A percentile compares a stretch with the other conserved stretches of the same genome.
phyloP scores from a whole-genome alignment of 331 rosid species.

The Stylosanthes scabra region DNA sequence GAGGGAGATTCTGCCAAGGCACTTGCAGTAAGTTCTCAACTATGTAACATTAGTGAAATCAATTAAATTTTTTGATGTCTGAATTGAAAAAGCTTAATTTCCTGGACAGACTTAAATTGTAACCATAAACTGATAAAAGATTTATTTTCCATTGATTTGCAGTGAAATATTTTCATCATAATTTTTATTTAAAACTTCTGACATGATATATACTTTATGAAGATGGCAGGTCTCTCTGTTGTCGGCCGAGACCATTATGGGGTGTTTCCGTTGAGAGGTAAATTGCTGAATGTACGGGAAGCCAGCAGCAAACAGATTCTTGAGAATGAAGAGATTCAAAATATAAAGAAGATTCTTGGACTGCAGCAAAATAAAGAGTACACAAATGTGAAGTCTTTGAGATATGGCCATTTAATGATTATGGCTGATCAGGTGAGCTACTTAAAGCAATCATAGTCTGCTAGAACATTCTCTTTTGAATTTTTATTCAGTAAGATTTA shows the following conservation, averaged over 20 bases:
- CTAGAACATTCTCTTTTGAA: neutral
- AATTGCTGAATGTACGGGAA: constrained; percentile 94
- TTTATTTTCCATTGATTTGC: neutral
- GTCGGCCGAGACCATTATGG: constrained; percentile 96
- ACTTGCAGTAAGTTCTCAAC: constrained; percentile 75
- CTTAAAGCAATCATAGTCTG: neutral
- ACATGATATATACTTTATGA: constrained; percentile 23
- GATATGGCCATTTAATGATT: constrained; percentile 98
- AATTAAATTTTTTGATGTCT: neutral
- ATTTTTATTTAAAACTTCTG: constrained; percentile 3
- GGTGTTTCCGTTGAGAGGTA: constrained; percentile 93
- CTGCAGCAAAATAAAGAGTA: constrained; percentile 94
- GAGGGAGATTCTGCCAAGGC: constrained; percentile 99
- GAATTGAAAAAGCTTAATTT: neutral
- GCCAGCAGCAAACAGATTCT: constrained; percentile 81
- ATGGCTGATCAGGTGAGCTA: constrained; percentile 95
- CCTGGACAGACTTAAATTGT: neutral
- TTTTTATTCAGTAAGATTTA: neutral
- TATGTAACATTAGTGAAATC: neutral
- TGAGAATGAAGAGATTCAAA: constrained; percentile 91
- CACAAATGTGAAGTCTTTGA: constrained; percentile 64
- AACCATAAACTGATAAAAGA: neutral
- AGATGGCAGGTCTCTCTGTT: constrained; percentile 98
- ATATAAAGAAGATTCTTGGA: constrained; percentile 92
- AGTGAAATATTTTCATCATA: neutral